Base-by-base conservation (phyloP, 2,329 filamentous ascomycete species). In the Arthrinium puccinioides region DNA sequence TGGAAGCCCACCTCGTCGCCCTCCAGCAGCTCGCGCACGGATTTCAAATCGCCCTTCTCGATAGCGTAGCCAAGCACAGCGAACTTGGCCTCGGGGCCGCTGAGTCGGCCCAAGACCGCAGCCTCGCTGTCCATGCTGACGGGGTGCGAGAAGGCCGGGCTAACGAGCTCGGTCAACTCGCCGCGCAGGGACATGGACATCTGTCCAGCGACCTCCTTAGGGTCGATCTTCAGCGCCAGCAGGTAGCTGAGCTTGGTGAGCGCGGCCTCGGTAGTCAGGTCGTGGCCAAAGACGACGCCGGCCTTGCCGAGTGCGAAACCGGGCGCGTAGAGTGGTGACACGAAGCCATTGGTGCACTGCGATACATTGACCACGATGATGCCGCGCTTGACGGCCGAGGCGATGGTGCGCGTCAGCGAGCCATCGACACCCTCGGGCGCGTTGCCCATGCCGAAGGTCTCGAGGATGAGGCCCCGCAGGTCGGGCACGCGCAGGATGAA, bases 371-470 rank as follows among this genome's bases (percentile, higher is more conserved):
- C 86, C 42, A 96, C 82, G 41, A 92, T 79, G 46, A 92, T 81
- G 25, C 87, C 88, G 41, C 87, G 76, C 53, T 81, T 69, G 27
- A 94, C 86, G 16, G 86, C 88, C 29, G 79, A 76, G 14, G 77
- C 74, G 51, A 95, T 79, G 33, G 90, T 84, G 38, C 79, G 79
- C 13, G 84, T 88, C 57, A 95, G 74, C 36, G 78, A 80, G 39
- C 85, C 85, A 54, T 92, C 85, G 32, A 81, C 73, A 21, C 87
- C 87, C 26, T 83, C 84, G 3, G 89, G 89, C 9, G 89, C 84
- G 61, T 95, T 96, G 39, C 89, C 89, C 57, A 92, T 88, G 42
- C 89, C 89, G 59, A 95, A 95, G 0, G 88, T 95, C 63, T 95
- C 88, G 29, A 96, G 74, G 26, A 96, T 80, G 34, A 95, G 70